These are phyloP conservation scores for Aspergillus sergii DNA, from an alignment of 2,329 filamentous ascomycete species.

Conservation along the genomic window DNA sequence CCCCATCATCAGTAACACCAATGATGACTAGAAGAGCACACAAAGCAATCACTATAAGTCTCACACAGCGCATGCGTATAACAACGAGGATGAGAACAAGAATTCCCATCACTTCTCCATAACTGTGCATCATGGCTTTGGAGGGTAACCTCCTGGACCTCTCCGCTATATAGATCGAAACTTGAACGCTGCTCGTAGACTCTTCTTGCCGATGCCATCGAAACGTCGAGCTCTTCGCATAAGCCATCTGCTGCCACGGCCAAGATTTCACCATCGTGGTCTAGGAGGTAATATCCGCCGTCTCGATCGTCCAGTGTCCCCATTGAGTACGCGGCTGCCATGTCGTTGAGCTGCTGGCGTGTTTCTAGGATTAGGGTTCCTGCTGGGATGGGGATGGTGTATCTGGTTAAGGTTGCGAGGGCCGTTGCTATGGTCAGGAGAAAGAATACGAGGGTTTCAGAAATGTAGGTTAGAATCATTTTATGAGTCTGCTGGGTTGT, in stretches of 20 bases:
- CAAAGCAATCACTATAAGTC: neutral
- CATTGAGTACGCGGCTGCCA: neutral
- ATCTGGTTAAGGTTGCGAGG: neutral
- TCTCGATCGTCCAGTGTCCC: neutral
- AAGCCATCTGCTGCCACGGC: neutral
- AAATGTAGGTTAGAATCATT: neutral
- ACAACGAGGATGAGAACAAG: neutral
- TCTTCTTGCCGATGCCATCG: neutral
- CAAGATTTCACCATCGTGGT: neutral
- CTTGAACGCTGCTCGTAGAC: neutral
- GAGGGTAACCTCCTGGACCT: neutral
- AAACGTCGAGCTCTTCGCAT: neutral
- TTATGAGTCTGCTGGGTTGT: neutral
- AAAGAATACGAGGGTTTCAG: too few species aligned
- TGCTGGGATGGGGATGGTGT: neutral
- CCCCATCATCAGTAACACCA: neutral
- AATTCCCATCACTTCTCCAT: neutral
- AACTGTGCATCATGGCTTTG: neutral
- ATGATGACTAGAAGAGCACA: neutral
- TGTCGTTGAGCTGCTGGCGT: neutral
- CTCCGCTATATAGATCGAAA: neutral
- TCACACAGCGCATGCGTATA: neutral
- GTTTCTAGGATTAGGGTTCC: neutral
- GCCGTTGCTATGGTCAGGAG: neutral
- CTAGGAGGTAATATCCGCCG: neutral